phyloP scores from a whole-genome alignment of 768 basidiomycete genomes.

The Ramaria sp. region DNA sequence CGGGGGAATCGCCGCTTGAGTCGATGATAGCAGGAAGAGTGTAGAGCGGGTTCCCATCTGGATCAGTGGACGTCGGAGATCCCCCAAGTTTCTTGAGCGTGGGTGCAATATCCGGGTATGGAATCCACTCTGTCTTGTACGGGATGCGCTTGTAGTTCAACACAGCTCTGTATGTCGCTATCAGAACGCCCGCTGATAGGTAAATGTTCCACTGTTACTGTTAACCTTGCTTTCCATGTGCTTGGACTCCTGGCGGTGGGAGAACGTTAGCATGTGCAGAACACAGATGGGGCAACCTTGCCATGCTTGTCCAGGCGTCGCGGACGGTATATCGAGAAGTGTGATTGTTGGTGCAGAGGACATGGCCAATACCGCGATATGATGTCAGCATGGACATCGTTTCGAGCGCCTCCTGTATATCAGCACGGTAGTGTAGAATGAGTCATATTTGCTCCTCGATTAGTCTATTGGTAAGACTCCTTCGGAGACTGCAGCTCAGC shows the following conservation, averaged over 20 bases:
- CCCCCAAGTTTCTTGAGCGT: constrained; percentile 31
- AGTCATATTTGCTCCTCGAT: too few species aligned
- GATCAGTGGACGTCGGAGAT: constrained; percentile 21
- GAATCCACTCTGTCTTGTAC: constrained; percentile 61
- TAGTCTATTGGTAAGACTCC: too few species aligned
- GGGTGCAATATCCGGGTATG: constrained; percentile 56
- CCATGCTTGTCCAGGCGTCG: too few species aligned
- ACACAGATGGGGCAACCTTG: too few species aligned
- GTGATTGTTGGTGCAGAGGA: too few species aligned
- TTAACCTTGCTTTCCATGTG: constrained; percentile 57
- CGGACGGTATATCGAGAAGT: too few species aligned
- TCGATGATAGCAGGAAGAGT: constrained; percentile 63
- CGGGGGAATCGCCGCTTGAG: constrained; percentile 31
- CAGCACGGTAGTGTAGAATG: too few species aligned
- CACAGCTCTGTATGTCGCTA: constrained; percentile 38
- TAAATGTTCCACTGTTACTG: neutral
- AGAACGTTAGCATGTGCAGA: too few species aligned
- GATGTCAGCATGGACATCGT: too few species aligned
- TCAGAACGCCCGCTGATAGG: neutral
- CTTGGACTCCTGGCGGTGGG: constrained; percentile 34
- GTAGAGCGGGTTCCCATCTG: constrained; percentile 40
- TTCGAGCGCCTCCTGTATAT: too few species aligned
- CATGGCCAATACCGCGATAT: too few species aligned
- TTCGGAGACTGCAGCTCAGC: too few species aligned
- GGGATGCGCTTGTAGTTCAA: constrained; percentile 65